Percentiles rank a stretch among this genome's conserved stretches.
Evolutionary conservation across 768 basidiomycete species (phyloP).

Genomic region (Rhodotorula sphaerocarpa): DNA sequence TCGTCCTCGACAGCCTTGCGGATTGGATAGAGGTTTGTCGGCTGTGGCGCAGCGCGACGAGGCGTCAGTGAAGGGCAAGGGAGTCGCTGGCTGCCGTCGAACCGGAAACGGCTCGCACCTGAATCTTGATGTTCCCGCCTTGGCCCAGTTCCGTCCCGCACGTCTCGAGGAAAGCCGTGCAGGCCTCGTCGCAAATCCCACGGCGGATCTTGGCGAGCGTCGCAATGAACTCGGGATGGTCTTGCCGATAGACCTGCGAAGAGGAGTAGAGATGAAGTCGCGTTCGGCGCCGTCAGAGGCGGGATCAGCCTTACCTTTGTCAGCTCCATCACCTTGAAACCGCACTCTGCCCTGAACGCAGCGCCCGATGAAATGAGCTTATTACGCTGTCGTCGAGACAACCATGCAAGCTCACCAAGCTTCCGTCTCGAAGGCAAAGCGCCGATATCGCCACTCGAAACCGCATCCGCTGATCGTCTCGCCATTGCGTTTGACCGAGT

Average conservation of each 20-base stretch:
- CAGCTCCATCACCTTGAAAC: constrained; percentile 38
- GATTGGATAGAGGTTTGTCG: constrained; percentile 36
- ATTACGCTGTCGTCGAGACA: fast-evolving
- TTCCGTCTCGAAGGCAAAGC: constrained; percentile 43
- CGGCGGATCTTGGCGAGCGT: constrained; percentile 43
- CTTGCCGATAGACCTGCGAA: constrained; percentile 42
- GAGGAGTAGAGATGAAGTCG: too few species aligned
- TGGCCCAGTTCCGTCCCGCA: constrained; percentile 36
- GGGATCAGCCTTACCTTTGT: constrained; percentile 30
- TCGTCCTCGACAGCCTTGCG: constrained; percentile 44
- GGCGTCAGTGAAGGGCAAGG: background rate
- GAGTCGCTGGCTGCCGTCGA: background rate
- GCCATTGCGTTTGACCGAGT: background rate
- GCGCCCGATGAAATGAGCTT: too few species aligned
- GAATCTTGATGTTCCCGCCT: constrained; percentile 38
- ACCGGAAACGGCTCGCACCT: background rate
- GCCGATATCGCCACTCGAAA: constrained; percentile 9
- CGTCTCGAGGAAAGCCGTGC: constrained; percentile 28
- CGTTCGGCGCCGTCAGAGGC: background rate
- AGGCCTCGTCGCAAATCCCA: constrained; percentile 35
- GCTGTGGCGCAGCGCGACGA: constrained; percentile 1
- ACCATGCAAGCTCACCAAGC: constrained; percentile 36
- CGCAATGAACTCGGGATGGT: constrained; percentile 40
- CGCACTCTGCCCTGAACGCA: constrained; percentile 16
- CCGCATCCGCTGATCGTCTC: constrained; percentile 7